Percentiles rank a stretch among this genome's conserved stretches.
Conservation (phyloP, 2,329 filamentous ascomycete species). For the Xylogone sp. region DNA sequence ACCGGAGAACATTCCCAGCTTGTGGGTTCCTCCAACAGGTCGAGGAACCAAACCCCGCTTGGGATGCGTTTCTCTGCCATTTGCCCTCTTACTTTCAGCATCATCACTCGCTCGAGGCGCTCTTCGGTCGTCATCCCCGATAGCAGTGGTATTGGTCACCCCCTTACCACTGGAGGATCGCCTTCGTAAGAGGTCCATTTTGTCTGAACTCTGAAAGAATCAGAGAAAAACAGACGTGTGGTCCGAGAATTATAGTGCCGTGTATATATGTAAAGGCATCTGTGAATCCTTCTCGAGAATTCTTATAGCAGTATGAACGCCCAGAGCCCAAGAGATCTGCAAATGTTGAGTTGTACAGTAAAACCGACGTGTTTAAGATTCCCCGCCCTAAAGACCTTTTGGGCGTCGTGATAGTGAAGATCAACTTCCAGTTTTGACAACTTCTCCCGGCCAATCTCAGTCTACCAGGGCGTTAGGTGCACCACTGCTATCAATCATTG, state of each 20-base stretch:
- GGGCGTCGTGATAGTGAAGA: no score
- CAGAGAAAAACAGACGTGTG: neutral
- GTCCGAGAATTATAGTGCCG: neutral
- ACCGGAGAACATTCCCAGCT: slow-evolving; percentile 73
- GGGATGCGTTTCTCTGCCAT: slow-evolving; percentile 24
- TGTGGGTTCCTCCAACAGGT: slow-evolving; percentile 41
- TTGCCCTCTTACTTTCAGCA: slow-evolving; percentile 21
- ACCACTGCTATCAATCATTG: no score
- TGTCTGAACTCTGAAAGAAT: neutral
- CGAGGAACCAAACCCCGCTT: slow-evolving; percentile 35
- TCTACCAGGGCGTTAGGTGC: no score
- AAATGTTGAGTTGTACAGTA: no score
- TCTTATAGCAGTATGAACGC: neutral
- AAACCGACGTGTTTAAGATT: no score
- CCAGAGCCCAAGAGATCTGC: no score
- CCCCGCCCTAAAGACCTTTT: no score
- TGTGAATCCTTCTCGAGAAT: neutral
- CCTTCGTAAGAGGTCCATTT: neutral
- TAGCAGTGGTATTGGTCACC: neutral
- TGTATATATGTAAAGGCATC: neutral
- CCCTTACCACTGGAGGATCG: neutral
- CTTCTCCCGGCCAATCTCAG: no score
- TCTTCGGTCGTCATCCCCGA: neutral
- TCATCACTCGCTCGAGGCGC: slow-evolving; percentile 5
- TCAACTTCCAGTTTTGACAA: no score